Evolutionary conservation across 129 eudicot species (phyloP), one percentile per base, ranked within the genome.

Genomic region (Flaveria brownii): DNA sequence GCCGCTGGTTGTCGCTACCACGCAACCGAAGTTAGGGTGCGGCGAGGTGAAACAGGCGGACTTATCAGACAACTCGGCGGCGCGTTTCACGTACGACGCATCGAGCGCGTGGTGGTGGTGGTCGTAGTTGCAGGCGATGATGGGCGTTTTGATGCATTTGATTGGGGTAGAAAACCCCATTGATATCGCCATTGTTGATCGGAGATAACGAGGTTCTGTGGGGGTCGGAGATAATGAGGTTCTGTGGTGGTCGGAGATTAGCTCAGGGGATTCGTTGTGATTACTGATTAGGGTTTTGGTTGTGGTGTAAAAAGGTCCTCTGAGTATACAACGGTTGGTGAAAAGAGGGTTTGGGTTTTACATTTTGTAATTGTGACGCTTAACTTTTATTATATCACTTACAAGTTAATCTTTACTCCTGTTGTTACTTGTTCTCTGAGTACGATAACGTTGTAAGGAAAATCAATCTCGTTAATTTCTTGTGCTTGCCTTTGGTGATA

Each of bases 21-120:
- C 92, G 87, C 98, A 93, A 45, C 98, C 98, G 43, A 90, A 93
- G 79, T 93, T 93, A 0, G 98, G 98, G 64, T 93, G 98, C 1
- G 98, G 97, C 22, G 97, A 89, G 6, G 97, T 86, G 77, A 82
- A 84, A 16, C 97, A 90, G 30, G 96, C 93, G 1, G 97, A 94
- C 74, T 84, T 91, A 68, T 94, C 98, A 2, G 97, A 96, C 25
- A 94, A 30, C n/a, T 82, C 87, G 64, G 86, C 93, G 39, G 96
- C 97, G 55, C 91, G 91, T 80, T 84, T 87, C 47, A 91, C 79
- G 51, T 72, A 81, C 1, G 82, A 82, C 9, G 93, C 90, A 61
- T 93, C 97, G 13, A 79, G 83, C 62, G 85, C 50, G 64, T 82
- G 91, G 60, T 82, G 36, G 60, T 82, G 36, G 9, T 10, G 30